phyloP scores from a whole-genome alignment of 257 asterid species.

The Scutellaria galericulata region DNA sequence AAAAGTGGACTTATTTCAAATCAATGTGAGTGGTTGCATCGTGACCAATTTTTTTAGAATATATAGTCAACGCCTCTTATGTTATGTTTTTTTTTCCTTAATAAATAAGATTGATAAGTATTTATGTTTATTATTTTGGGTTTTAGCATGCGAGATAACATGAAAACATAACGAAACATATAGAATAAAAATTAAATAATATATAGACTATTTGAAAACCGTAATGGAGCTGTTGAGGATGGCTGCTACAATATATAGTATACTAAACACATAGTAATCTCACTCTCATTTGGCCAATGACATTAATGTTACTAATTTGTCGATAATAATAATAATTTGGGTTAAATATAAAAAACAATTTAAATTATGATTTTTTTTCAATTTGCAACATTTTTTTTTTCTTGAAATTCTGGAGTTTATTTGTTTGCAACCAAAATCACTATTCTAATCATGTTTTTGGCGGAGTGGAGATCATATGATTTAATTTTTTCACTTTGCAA shows the following conservation, averaged over 20 bases:
- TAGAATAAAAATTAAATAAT: background rate
- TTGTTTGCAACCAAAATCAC: no score
- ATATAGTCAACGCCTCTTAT: conserved; percentile 27
- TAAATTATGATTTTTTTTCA: no score
- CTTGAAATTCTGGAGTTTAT: no score
- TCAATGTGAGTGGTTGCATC: conserved; percentile 19
- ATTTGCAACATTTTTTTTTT: no score
- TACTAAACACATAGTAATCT: background rate
- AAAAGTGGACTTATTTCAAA: background rate
- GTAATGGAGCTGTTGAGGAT: conserved; percentile 46
- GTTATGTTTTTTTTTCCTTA: background rate
- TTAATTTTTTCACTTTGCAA: no score
- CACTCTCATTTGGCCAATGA: no score
- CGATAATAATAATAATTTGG: no score
- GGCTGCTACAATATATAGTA: background rate
- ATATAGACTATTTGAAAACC: background rate
- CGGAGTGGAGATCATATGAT: no score
- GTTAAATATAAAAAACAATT: no score
- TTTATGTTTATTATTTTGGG: background rate
- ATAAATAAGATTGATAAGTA: background rate
- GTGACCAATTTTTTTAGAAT: conserved; percentile 10
- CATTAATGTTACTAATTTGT: no score
- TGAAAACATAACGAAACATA: background rate
- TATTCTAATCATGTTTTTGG: no score
- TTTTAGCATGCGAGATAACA: conserved; percentile 6